A percentile compares a stretch with the other conserved stretches of the same genome.
These are phyloP conservation scores for Teunomyces pallodes DNA, from an alignment of 805 yeast species.

Conservation along the genomic window DNA sequence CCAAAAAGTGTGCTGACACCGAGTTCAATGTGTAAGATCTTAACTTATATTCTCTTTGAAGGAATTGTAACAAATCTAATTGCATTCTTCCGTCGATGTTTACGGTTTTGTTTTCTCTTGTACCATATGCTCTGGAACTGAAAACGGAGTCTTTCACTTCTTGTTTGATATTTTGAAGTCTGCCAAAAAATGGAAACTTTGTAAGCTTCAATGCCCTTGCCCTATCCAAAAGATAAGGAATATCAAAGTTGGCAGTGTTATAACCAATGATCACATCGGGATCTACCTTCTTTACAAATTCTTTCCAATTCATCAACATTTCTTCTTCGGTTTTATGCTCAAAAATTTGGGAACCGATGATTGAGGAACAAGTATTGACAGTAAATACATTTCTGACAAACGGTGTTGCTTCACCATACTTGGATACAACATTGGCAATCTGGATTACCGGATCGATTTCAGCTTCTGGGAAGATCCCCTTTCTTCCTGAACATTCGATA, in stretches of 20 bases:
- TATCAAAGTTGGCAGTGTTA: constrained; percentile 90
- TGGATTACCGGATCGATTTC: constrained; percentile 92
- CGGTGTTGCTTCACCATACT: constrained; percentile 80
- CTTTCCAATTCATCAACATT: constrained; percentile 82
- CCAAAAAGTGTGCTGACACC: constrained; percentile 88
- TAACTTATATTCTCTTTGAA: constrained; percentile 91
- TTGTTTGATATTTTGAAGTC: constrained; percentile 65
- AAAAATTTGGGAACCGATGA: constrained; percentile 88
- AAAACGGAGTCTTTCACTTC: constrained; percentile 79
- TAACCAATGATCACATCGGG: constrained; percentile 98
- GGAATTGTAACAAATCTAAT: constrained; percentile 85
- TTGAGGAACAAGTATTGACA: constrained; percentile 84
- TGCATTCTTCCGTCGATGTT: constrained; percentile 97
- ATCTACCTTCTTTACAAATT: constrained; percentile 79
- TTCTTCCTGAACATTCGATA: constrained; percentile 97
- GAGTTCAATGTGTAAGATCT: constrained; percentile 94
- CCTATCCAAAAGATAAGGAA: constrained; percentile 88
- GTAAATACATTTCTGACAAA: constrained; percentile 94
- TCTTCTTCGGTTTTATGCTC: constrained; percentile 74
- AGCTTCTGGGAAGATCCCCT: constrained; percentile 95
- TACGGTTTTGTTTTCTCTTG: constrained; percentile 85
- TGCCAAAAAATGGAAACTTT: constrained; percentile 83
- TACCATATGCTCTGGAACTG: constrained; percentile 94
- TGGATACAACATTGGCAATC: constrained; percentile 90
- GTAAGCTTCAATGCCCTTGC: constrained; percentile 68